A percentile compares a stretch with the other conserved stretches of the same genome.
phyloP scores from a whole-genome alignment of 2,329 filamentous ascomycete genomes.

The Colletotrichum phormii region DNA sequence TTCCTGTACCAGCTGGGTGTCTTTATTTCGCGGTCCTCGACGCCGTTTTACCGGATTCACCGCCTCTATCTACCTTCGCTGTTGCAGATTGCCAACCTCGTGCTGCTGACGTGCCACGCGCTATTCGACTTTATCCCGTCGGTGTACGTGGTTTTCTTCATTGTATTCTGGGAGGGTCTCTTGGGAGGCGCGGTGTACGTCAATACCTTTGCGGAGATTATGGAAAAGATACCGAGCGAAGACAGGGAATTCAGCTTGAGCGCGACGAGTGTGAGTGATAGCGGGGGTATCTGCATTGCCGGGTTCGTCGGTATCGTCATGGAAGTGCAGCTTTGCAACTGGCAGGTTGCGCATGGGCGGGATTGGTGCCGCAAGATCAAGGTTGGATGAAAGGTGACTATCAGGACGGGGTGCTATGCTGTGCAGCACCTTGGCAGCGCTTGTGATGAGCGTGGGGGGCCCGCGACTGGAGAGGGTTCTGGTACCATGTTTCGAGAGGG shows the following conservation, averaged over 20 bases:
- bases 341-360: slow-evolving; percentile 84
- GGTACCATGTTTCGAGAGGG: neutral
- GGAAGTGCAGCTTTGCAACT: slow-evolving; percentile 84
- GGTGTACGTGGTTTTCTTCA: slow-evolving; percentile 85
- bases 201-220: slow-evolving; percentile 94
- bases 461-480: neutral
- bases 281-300: slow-evolving; percentile 88
- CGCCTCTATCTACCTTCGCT: slow-evolving; percentile 84
- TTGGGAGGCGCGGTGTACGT: slow-evolving; percentile 94
- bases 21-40: slow-evolving; percentile 92
- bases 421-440: neutral
- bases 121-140: slow-evolving; percentile 84
- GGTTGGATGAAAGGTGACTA: slow-evolving; percentile 43
- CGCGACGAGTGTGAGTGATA: slow-evolving; percentile 92
- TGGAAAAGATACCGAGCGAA: slow-evolving; percentile 79
- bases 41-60: slow-evolving; percentile 86
- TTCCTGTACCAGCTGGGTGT: slow-evolving; percentile 96
- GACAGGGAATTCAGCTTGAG: slow-evolving; percentile 93
- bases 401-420: neutral
- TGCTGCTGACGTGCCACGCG: slow-evolving; percentile 79
- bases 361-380: slow-evolving; percentile 75
- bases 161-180: slow-evolving; percentile 95
- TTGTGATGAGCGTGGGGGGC: neutral
- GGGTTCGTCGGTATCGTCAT: slow-evolving; percentile 85
- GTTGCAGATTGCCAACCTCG: slow-evolving; percentile 84